Evolutionary conservation across 192 early-diverging fungal genomes (phyloP).

Genomic region (Piromyces sp.): DNA sequence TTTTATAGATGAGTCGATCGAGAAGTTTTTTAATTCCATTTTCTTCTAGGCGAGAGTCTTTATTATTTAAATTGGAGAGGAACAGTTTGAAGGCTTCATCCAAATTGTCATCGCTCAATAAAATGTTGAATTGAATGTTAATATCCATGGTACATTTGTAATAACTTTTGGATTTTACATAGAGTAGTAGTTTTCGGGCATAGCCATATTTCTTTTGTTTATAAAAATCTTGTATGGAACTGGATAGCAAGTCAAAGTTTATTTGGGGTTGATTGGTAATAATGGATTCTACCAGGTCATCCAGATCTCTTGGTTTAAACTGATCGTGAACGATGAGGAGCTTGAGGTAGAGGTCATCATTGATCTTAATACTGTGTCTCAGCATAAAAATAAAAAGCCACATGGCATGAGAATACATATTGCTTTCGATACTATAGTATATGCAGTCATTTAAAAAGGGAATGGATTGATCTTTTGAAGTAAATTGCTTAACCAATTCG

Average conservation of each 20-base stretch:
- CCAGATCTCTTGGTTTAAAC: neutral
- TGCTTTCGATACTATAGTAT: neutral
- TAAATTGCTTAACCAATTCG: neutral
- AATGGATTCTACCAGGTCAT: neutral
- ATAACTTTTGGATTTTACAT: neutral
- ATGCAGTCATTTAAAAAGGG: neutral
- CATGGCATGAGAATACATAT: neutral
- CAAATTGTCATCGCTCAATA: neutral
- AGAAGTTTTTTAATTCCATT: too few relatives aligned
- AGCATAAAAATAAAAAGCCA: neutral
- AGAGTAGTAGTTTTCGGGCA: neutral
- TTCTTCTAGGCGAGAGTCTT: too few relatives aligned
- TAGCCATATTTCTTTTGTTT: neutral
- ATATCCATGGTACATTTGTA: neutral
- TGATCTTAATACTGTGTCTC: neutral
- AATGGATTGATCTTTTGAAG: too few relatives aligned
- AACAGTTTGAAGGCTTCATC: neutral
- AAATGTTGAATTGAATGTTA: neutral
- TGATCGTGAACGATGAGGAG: neutral
- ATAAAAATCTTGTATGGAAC: too few relatives aligned
- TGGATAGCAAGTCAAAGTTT: neutral
- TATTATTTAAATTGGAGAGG: neutral
- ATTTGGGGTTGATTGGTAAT: neutral
- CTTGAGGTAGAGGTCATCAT: neutral
- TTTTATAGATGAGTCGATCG: too few relatives aligned